phyloP scores from a whole-genome alignment of 2,329 filamentous ascomycete genomes.

The Phaeosphaeriaceae sp. region DNA sequence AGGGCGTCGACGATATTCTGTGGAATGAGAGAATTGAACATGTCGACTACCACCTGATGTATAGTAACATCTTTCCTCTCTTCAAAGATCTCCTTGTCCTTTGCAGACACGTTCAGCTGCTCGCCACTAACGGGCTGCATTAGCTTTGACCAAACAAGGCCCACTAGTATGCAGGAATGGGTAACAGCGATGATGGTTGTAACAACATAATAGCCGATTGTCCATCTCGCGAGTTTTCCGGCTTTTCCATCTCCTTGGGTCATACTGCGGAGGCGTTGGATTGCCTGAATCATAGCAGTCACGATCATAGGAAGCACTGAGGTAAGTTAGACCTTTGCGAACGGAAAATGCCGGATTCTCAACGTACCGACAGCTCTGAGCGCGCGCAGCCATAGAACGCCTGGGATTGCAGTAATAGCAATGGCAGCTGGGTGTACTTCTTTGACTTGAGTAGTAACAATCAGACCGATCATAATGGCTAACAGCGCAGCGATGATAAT shows the following conservation, averaged over 20 bases:
- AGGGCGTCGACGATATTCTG: constrained; percentile 57
- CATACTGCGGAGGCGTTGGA: constrained; percentile 58
- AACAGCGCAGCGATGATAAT: constrained; percentile 58
- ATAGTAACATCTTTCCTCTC: constrained; percentile 45
- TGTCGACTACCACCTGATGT: constrained; percentile 55
- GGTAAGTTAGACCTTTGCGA: constrained; percentile 10
- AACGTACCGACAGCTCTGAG: constrained; percentile 57
- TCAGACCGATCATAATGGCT: constrained; percentile 59
- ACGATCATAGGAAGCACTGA: constrained; percentile 60
- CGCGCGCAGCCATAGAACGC: constrained; percentile 58
- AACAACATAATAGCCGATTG: constrained; percentile 57
- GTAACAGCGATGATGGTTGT: constrained; percentile 60
- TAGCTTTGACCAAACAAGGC: constrained; percentile 57
- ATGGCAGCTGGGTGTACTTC: constrained; percentile 53
- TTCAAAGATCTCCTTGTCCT: constrained; percentile 42
- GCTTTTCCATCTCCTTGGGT: constrained; percentile 49
- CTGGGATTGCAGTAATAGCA: constrained; percentile 56
- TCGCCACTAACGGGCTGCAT: constrained; percentile 50
- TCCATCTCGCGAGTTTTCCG: constrained; percentile 55
- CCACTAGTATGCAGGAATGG: constrained; percentile 55
- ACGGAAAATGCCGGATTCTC: too few relatives aligned
- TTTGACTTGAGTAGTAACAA: constrained; percentile 52
- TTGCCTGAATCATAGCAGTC: constrained; percentile 59
- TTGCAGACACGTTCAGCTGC: constrained; percentile 39
- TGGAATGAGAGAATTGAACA: constrained; percentile 59